phyloP scores from a whole-genome alignment of 2,329 filamentous ascomycete species.

The Huntiella abstrusa region DNA sequence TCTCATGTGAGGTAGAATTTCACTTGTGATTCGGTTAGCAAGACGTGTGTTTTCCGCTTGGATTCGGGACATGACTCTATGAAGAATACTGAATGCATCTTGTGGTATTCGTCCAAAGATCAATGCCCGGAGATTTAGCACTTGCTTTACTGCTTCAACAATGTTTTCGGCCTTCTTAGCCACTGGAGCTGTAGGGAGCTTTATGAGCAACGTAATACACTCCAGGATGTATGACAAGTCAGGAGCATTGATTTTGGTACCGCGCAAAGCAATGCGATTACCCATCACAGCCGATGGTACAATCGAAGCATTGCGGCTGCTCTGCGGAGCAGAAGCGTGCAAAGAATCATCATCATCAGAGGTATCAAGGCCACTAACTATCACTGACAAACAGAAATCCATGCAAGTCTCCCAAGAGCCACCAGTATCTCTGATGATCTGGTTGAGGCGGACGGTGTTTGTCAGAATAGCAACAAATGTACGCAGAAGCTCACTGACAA shows the following conservation, averaged over 20 bases:
- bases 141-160: conserved; percentile 16
- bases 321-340: conserved; percentile 18
- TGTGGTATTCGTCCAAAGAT: conserved; percentile 47
- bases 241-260: conserved; percentile 13
- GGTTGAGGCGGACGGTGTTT: conserved; percentile 61
- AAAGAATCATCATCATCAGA: conserved; percentile 17
- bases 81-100: conserved; percentile 56
- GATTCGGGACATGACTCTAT: conserved; percentile 45
- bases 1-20: conserved; percentile 51
- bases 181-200: conserved; percentile 49
- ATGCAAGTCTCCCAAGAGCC: conserved; percentile 51
- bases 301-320: conserved; percentile 12
- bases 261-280: conserved; percentile 5
- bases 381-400: conserved; percentile 49
- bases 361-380: conserved; percentile 32
- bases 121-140: conserved; percentile 39
- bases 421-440: conserved; percentile 37
- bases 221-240: conserved; percentile 35
- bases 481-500: conserved; percentile 64
- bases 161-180: not conserved
- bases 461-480: conserved; percentile 51
- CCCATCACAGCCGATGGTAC: conserved; percentile 12
- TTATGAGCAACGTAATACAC: conserved; percentile 45
- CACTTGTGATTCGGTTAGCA: conserved; percentile 37
- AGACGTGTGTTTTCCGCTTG: conserved; percentile 50